Base-by-base conservation (phyloP, 2,329 filamentous ascomycete species). In the Penicillium olsonii region DNA sequence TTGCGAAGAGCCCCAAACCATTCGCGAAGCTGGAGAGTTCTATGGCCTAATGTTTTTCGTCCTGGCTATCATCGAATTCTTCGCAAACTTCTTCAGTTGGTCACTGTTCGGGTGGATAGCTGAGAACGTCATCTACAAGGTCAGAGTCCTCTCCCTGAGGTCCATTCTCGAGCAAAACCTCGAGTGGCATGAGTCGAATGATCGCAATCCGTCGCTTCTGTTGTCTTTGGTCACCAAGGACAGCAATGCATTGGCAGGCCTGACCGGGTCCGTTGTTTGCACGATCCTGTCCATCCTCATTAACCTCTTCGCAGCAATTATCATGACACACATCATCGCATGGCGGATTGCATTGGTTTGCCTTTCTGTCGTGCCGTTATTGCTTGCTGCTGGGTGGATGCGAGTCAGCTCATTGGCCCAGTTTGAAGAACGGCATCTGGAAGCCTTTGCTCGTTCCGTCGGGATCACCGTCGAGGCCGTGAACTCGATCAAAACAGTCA, bases 321-420 rank as follows among this genome's bases (percentile, higher is more conserved):
- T 87, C 31, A 66, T 90, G 10, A 83, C 86, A 0, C 85, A 88
- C 53, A 82, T 88, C 37, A 76, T 91, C 37, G 85, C 85, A 2
- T 91, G 87, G 88, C 87, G 83, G 60, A 88, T 91, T 52, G 87
- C 87, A 0, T 69, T 91, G 12, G 87, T 90, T 3, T 86, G 85
- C 45, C 75, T 91, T 8, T 79, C 86, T 0, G 77, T 83, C 5
- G 81, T 89, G 0, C 87, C 87, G 0, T 68, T 90, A 4, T 78
- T 90, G 6, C 74, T 91, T 0, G 83, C 82, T 1, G 79, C 85
- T 0, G 87, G 87, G 0, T 79, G 87, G 55, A 82, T 90, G 80
- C 80, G 87, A 53, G 75, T 90, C 20, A 78, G 52, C 4, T 78
- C 83, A 2, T 76, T 87, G 1, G 78, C 79, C 4, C 76, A 62